These are phyloP conservation scores for Sugiyamaella xylanicola DNA, from an alignment of 1,139 yeast species.

Conservation along the genomic window DNA sequence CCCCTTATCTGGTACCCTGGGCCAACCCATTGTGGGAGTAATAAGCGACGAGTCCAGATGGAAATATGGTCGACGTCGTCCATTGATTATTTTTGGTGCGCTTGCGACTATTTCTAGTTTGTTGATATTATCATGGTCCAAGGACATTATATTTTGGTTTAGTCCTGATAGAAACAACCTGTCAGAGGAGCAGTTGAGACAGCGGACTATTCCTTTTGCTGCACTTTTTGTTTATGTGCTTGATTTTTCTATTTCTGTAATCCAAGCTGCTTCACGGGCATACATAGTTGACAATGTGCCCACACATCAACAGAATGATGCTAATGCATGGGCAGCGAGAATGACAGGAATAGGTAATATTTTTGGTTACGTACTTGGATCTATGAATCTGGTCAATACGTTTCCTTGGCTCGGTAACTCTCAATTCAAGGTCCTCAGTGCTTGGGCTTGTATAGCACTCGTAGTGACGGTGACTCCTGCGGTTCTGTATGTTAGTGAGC, in stretches of 20 bases:
- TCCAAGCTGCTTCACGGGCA: constrained; percentile 61
- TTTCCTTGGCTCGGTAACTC: constrained; percentile 49
- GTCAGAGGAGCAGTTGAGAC: constrained; percentile 36
- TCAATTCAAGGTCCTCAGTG: constrained; percentile 54
- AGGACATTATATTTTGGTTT: constrained; percentile 40
- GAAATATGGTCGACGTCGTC: constrained; percentile 53
- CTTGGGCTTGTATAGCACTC: constrained; percentile 50
- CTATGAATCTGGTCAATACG: constrained; percentile 42
- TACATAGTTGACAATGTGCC: constrained; percentile 60
- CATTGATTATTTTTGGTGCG: constrained; percentile 56
- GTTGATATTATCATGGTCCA: constrained; percentile 51
- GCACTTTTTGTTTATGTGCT: constrained; percentile 53
- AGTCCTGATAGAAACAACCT: constrained; percentile 34
- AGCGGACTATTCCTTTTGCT: constrained; percentile 52
- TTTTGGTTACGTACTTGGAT: constrained; percentile 55
- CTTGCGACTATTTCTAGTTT: constrained; percentile 50
- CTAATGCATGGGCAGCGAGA: constrained; percentile 75
- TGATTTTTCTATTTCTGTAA: constrained; percentile 58
- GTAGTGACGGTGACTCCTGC: constrained; percentile 47
- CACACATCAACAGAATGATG: constrained; percentile 54
- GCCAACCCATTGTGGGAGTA: constrained; percentile 62
- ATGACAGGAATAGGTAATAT: constrained; percentile 63
- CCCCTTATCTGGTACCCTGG: constrained; percentile 62
- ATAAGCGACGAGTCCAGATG: constrained; percentile 53
- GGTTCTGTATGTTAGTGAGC: constrained; percentile 47